Evolutionary conservation across 2,329 filamentous ascomycete species (phyloP), one percentile per base, ranked within the genome.

Genomic region (Acephala macrosclerotiorum): DNA sequence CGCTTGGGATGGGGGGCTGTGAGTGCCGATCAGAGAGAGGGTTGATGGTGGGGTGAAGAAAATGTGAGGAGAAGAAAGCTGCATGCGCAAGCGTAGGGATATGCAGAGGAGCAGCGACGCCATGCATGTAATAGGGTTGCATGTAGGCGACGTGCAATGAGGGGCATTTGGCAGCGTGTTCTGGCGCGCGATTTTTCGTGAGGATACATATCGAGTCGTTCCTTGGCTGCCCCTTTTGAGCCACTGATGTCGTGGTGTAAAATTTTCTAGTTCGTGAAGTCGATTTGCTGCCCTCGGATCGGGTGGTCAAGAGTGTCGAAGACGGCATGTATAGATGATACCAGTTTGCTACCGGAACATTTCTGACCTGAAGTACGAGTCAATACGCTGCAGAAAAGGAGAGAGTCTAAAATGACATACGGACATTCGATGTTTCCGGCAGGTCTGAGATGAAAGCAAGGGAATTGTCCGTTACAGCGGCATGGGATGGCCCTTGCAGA

Each of bases 351-450:
- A 25, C 5, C 45, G 45, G 45, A 33, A 5, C 29, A 5, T 33
- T 33, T 49, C 20, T 5, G 20, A 20, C 20, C 20, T 11, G 2
- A n/a, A 2, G 20, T 49, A 49, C 45, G 45, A 56, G 51, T 59
- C 26, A 40, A 49, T 12, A 33, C 18, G 26, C 38, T 42, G 25
- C 18, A 53, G 9, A 53, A 29, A 53, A 29, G 25, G 25, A 26
- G 47, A 51, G 5, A 33, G 14, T 26, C 26, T 53, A 33, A 25
- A 40, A 35, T 57, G 33, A 38, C 36, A 38, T 45, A 60, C 61
- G 63, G 64, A 68, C 67, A 63, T 64, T 66, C 22, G 63, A 71
- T 67, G 67, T 68, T 70, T 71, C 68, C 67, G 64, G 65, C 64
- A 33, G 57, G 65, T 62, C 61, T 69, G 63, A 66, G 49, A 63